Percentiles rank a stretch among this genome's conserved stretches.
Evolutionary conservation across 2,329 filamentous ascomycete genomes (phyloP).

Genomic region (Fusarium tanahbumbuense): DNA sequence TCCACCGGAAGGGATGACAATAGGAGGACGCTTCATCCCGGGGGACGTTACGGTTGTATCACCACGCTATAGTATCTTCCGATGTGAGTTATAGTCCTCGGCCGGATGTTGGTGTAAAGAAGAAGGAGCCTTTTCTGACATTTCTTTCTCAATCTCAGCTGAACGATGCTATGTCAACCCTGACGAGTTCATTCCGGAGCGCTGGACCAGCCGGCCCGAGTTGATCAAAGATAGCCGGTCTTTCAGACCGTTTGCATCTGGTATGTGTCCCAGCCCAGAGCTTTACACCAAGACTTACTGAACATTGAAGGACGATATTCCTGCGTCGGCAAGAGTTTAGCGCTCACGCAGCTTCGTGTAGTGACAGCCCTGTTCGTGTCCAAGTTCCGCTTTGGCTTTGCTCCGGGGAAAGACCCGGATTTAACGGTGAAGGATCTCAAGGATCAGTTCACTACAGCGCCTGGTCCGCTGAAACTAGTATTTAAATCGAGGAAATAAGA

Average conservation of each 20-base stretch:
- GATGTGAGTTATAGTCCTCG: neutral
- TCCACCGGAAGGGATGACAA: neutral
- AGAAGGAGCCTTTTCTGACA: neutral
- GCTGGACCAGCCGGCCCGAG: neutral
- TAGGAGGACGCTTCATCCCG: neutral
- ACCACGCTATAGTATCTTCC: neutral
- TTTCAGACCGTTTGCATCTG: rapidly evolving
- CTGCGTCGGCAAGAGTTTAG: rapidly evolving
- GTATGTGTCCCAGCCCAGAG: neutral
- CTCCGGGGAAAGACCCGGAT: rapidly evolving
- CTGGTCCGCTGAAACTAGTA: neutral
- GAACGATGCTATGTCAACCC: neutral
- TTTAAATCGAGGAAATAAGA: rapidly evolving
- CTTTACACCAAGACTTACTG: rapidly evolving
- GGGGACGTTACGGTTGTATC: neutral
- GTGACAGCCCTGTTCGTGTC: neutral
- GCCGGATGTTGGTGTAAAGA: no score
- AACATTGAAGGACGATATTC: neutral
- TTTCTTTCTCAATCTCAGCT: neutral
- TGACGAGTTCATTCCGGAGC: neutral
- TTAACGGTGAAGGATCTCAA: rapidly evolving
- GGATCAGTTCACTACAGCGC: neutral
- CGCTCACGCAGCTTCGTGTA: neutral
- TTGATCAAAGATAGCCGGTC: neutral
- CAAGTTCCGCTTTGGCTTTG: neutral